A percentile compares a stretch with the other conserved stretches of the same genome.
phyloP scores from a whole-genome alignment of 352 stramenopile genomes.

The Phytopythium boreale region DNA sequence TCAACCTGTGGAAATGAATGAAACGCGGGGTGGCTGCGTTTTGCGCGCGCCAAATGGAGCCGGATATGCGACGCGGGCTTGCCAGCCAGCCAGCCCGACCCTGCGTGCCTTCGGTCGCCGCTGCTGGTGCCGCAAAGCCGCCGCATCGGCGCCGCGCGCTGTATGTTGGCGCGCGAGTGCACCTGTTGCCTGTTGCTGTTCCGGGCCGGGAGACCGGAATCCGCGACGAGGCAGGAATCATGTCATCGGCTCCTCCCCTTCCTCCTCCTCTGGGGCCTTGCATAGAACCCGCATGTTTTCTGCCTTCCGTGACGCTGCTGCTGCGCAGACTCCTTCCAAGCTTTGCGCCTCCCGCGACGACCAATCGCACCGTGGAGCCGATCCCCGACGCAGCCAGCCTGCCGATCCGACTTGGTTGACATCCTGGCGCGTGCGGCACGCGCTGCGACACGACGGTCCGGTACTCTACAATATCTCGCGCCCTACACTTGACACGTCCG shows the following conservation, averaged over 20 bases:
- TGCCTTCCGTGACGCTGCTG: neutral
- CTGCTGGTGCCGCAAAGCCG: neutral
- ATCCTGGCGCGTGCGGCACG: too few species aligned
- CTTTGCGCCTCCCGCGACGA: too few species aligned
- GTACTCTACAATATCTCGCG: too few species aligned
- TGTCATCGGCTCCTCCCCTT: neutral
- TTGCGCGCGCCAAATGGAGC: conserved; percentile 1
- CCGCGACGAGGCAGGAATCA: conserved; percentile 8
- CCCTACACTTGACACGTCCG: neutral
- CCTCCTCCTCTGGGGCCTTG: neutral
- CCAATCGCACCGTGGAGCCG: neutral
- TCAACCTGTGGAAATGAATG: neutral
- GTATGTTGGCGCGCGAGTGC: neutral
- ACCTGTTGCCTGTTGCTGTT: neutral
- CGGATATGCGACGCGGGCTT: conserved; percentile 7
- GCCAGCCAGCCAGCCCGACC: neutral
- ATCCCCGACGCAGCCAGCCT: too few species aligned
- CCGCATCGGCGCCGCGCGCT: neutral
- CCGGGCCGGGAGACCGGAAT: conserved; percentile 6
- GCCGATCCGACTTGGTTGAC: too few species aligned
- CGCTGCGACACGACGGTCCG: too few species aligned
- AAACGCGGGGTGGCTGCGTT: neutral
- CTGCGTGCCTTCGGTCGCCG: neutral
- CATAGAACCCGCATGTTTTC: neutral
- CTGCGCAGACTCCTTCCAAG: neutral